A percentile compares a stretch with the other conserved stretches of the same genome.
phyloP scores from a whole-genome alignment of 2,329 filamentous ascomycete genomes.

The Alternaria panax region DNA sequence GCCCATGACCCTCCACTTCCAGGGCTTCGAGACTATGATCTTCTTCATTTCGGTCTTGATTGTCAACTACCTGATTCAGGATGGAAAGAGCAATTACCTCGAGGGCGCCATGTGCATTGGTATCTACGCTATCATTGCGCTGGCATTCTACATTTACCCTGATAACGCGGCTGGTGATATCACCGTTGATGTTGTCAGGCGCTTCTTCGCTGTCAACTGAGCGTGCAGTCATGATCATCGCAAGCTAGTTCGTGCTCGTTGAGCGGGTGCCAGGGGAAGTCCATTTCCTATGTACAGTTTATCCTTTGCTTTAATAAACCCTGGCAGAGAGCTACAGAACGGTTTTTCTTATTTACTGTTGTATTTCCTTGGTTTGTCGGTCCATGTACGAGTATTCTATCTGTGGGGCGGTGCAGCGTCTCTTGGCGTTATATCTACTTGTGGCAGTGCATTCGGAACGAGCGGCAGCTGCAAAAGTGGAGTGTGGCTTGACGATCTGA shows the following conservation, averaged over 20 bases:
- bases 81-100: conserved; percentile 85
- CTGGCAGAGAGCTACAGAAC: not conserved
- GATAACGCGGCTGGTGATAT: conserved; percentile 55
- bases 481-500: conserved; percentile 10
- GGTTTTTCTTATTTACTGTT: not conserved
- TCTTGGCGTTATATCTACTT: conserved; percentile 19
- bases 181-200: conserved; percentile 35
- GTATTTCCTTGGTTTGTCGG: conserved; percentile 10
- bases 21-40: conserved; percentile 86
- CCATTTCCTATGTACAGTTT: conserved; percentile 19
- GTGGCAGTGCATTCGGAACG: conserved; percentile 16
- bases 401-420: conserved; percentile 7
- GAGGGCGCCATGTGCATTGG: conserved; percentile 72
- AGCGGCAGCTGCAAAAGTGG: conserved; percentile 7
- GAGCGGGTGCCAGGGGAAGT: conserved; percentile 9
- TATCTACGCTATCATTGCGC: conserved; percentile 65
- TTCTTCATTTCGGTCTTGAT: conserved; percentile 85
- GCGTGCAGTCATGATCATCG: not conserved
- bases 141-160: conserved; percentile 68
- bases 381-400: conserved; percentile 21
- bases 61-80: conserved; percentile 85
- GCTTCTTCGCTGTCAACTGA: conserved; percentile 33
- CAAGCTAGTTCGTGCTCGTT: conserved; percentile 4
- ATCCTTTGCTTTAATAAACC: not conserved
- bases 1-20: conserved; percentile 77